These are phyloP conservation scores for Petunia secreta DNA, from an alignment of 257 asterid genomes.

Conservation along the genomic window DNA sequence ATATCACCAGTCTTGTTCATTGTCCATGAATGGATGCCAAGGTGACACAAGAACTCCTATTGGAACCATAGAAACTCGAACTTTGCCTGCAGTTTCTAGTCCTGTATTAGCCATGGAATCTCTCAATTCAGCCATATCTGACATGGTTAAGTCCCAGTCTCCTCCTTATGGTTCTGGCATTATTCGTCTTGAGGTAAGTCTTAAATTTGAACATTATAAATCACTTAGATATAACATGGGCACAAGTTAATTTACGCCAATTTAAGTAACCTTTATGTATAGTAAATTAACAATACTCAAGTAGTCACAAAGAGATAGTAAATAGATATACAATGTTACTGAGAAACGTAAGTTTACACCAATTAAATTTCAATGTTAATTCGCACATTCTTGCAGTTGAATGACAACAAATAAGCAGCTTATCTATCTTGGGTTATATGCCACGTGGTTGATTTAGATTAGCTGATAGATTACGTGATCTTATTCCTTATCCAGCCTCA, in stretches of 20 bases:
- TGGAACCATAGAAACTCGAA: constrained; percentile 65
- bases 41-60: constrained; percentile 64
- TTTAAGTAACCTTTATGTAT: too few species aligned
- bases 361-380: too few species aligned
- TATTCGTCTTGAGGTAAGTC: constrained; percentile 74
- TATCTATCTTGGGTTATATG: constrained; percentile 23
- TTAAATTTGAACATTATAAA: neutral
- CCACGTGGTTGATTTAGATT: constrained; percentile 76
- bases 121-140: constrained; percentile 64
- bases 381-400: too few species aligned
- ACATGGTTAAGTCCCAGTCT: constrained; percentile 44
- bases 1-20: constrained; percentile 47
- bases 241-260: too few species aligned
- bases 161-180: constrained; percentile 63
- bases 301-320: too few species aligned
- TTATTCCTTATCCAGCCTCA: constrained; percentile 48
- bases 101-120: constrained; percentile 60
- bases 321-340: too few species aligned
- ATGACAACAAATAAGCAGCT: too few species aligned
- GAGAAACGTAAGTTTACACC: too few species aligned
- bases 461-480: constrained; percentile 36
- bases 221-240: neutral
- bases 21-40: constrained; percentile 72
- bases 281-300: too few species aligned
- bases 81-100: constrained; percentile 52